phyloP scores from a whole-genome alignment of 176 grass and related monocot species.

The Bromus sterilis region DNA sequence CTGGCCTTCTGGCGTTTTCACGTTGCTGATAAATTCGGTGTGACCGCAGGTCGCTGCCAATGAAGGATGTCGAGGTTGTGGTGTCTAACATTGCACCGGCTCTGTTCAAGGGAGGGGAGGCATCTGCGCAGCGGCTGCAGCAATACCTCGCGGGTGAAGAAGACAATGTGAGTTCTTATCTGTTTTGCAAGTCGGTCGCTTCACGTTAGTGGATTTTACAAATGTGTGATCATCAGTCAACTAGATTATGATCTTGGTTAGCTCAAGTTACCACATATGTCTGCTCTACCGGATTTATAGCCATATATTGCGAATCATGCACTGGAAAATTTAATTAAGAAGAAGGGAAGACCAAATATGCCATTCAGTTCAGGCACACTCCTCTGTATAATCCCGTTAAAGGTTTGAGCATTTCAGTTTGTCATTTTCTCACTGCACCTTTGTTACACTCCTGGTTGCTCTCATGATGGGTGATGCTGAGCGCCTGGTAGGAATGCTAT shows the following conservation, averaged over 20 bases:
- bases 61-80: slow-evolving; percentile 64
- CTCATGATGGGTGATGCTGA: not conserved
- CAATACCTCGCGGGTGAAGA: slow-evolving; percentile 41
- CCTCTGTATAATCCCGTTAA: not conserved
- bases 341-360: not conserved
- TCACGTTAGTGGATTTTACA: not conserved
- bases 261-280: not conserved
- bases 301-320: not conserved
- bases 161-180: slow-evolving; percentile 38
- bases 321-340: not conserved
- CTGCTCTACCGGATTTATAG: not conserved
- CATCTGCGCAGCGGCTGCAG: slow-evolving; percentile 45
- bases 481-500: not conserved
- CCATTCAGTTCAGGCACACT: not conserved
- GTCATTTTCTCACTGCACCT: not conserved
- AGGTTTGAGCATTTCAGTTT: not conserved
- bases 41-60: slow-evolving; percentile 49
- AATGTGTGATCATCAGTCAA: not conserved
- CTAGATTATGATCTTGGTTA: slow-evolving; percentile 9
- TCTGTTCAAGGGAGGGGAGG: slow-evolving; percentile 68
- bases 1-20: not conserved
- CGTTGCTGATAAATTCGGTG: not conserved
- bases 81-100: slow-evolving; percentile 47
- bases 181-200: not conserved
- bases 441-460: not conserved